Evolutionary conservation across 768 basidiomycete species (phyloP).

Genomic region (Xerocomellus chrysenteron): DNA sequence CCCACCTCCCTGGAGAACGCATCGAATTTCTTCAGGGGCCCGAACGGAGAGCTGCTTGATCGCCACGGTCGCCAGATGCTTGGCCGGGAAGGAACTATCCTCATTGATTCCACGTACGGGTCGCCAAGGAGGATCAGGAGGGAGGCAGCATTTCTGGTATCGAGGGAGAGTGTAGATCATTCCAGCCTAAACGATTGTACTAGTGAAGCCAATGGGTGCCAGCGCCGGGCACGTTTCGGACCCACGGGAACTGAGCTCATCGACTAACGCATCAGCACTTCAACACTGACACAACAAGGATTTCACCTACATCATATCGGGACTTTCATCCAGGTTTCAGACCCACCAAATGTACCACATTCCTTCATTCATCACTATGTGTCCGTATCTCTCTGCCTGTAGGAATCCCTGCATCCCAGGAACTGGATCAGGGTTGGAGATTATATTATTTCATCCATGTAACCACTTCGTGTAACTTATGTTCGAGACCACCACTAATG

Average conservation of each 20-base stretch:
- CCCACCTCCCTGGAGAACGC: neutral
- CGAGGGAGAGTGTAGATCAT: neutral
- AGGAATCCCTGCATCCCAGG: conserved; percentile 15
- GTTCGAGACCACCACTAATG: too few relatives aligned
- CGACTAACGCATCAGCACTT: neutral
- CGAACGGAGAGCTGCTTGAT: conserved; percentile 22
- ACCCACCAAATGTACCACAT: neutral
- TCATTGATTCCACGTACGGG: conserved; percentile 6
- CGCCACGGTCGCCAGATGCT: conserved; percentile 16
- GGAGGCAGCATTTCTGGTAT: neutral
- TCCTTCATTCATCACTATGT: neutral
- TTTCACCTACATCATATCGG: too few relatives aligned
- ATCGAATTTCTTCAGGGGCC: conserved; percentile 12
- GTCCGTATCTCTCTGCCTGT: neutral
- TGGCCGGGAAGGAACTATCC: conserved; percentile 24
- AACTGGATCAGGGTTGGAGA: conserved; percentile 17
- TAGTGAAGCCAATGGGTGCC: neutral
- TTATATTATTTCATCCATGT: neutral
- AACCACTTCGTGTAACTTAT: neutral
- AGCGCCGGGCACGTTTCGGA: conserved; percentile 14
- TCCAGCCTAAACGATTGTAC: neutral
- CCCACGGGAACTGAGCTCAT: conserved; percentile 27
- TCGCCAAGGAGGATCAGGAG: conserved; percentile 1
- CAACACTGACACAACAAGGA: neutral
- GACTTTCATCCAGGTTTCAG: neutral